Conservation (phyloP, 129 eudicot species). For the Centaurea solstitialis region DNA sequence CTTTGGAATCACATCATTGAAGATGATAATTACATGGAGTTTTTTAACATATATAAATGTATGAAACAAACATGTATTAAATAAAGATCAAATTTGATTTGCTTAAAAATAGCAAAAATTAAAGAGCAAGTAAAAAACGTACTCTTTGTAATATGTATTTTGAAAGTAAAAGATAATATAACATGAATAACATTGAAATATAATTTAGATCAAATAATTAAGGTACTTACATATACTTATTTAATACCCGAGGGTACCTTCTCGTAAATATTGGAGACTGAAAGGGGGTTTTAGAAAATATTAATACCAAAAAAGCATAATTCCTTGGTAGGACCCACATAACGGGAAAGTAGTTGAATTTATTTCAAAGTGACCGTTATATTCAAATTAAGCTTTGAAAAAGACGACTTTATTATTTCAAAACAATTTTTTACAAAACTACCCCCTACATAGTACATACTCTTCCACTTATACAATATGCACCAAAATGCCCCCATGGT, state of each 20-base stretch:
- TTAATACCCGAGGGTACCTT: conserved; percentile 8
- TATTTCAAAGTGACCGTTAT: conserved; percentile 29
- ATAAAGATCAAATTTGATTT: background rate
- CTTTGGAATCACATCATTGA: no score
- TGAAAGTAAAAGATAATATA: background rate
- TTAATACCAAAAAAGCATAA: background rate
- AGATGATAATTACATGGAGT: no score
- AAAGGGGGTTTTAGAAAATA: background rate
- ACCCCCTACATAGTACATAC: no score
- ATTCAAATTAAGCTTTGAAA: conserved; percentile 12
- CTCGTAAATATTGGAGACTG: background rate
- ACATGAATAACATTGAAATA: background rate
- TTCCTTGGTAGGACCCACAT: conserved; percentile 14
- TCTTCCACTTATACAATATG: background rate
- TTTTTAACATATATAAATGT: background rate
- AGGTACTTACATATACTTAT: background rate
- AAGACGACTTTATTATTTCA: background rate
- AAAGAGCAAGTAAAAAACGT: background rate
- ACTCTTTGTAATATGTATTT: background rate
- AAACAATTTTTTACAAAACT: background rate
- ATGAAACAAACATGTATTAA: no score
- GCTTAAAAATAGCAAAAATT: background rate
- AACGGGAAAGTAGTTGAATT: conserved; percentile 11
- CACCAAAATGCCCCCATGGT: background rate
- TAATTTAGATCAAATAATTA: background rate